phyloP scores from a whole-genome alignment of 23 red algal species.

The Pyropia yezoensis region DNA sequence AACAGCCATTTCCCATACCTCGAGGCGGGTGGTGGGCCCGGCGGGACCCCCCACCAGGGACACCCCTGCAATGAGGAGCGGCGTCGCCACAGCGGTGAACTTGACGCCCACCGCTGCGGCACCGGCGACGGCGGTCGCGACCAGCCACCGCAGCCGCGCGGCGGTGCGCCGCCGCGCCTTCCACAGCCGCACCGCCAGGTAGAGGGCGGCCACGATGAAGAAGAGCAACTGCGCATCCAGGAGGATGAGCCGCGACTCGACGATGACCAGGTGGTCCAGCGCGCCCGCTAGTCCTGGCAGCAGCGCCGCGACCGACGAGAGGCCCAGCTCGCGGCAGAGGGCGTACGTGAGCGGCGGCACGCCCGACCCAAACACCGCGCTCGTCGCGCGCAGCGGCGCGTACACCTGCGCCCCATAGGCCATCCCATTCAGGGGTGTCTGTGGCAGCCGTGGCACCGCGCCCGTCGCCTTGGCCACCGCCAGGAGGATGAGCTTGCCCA shows the following conservation, averaged over 20 bases:
- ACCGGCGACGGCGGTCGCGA: constrained; percentile 43
- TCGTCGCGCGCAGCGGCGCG: constrained; percentile 41
- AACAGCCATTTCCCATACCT: constrained; percentile 36
- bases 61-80: constrained; percentile 61
- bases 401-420: constrained; percentile 46
- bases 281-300: constrained; percentile 29
- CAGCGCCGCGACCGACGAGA: constrained; percentile 31
- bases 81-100: constrained; percentile 80
- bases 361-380: constrained; percentile 61
- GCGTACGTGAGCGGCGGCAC: constrained; percentile 48
- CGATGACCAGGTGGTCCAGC: constrained; percentile 63
- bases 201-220: constrained; percentile 55
- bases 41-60: constrained; percentile 24
- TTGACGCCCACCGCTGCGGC: constrained; percentile 71
- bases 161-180: constrained; percentile 20
- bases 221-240: constrained; percentile 77
- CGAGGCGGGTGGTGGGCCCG: constrained; percentile 27
- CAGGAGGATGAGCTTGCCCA: constrained; percentile 81
- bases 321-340: constrained; percentile 43
- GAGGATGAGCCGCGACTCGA: constrained; percentile 90
- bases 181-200: constrained; percentile 62
- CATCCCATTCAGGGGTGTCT: constrained; percentile 48
- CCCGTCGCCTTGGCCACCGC: constrained; percentile 32
- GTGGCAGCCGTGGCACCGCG: constrained; percentile 22
- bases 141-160: constrained; percentile 8